Evolutionary conservation across 2,329 filamentous ascomycete species (phyloP).

Genomic region (Diaporthe sp.): DNA sequence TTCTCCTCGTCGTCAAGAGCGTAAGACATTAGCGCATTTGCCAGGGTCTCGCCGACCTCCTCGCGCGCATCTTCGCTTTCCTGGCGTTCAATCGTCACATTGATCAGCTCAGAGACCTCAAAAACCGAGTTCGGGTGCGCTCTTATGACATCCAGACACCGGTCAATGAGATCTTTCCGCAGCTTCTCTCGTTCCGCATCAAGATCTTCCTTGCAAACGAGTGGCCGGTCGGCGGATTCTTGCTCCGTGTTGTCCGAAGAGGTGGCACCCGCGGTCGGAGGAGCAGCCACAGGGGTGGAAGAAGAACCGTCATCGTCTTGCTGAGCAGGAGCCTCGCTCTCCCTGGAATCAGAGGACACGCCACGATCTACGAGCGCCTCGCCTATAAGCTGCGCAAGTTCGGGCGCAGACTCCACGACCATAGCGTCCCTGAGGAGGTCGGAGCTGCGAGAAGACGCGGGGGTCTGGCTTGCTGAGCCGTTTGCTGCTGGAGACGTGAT

Average conservation of each 20-base stretch:
- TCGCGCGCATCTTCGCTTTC: constrained; percentile 68
- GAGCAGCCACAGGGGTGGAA: constrained; percentile 25
- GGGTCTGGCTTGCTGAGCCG: constrained; percentile 42
- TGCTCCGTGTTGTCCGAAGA: constrained; percentile 41
- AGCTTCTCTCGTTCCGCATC: constrained; percentile 80
- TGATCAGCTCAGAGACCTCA: constrained; percentile 89
- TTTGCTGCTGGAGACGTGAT: constrained; percentile 47
- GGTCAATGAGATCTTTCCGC: constrained; percentile 84
- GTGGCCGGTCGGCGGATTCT: constrained; percentile 44
- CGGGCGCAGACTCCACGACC: constrained; percentile 48
- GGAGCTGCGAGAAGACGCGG: constrained; percentile 35
- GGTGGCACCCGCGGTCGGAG: constrained; percentile 33
- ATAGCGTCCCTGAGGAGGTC: constrained; percentile 45
- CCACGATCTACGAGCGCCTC: constrained; percentile 43
- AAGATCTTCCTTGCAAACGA: constrained; percentile 80
- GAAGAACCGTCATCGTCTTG: constrained; percentile 39
- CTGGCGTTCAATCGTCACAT: constrained; percentile 75
- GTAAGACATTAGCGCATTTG: constrained; percentile 83
- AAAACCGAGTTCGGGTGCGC: constrained; percentile 90
- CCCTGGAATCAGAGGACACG: constrained; percentile 45
- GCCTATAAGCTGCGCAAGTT: constrained; percentile 44
- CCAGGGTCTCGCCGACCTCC: constrained; percentile 85
- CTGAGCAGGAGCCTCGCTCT: constrained; percentile 40
- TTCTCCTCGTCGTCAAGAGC: constrained; percentile 71
- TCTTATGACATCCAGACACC: constrained; percentile 90